Conservation (phyloP, 805 yeast species). For the Brettanomyces anomalus region DNA sequence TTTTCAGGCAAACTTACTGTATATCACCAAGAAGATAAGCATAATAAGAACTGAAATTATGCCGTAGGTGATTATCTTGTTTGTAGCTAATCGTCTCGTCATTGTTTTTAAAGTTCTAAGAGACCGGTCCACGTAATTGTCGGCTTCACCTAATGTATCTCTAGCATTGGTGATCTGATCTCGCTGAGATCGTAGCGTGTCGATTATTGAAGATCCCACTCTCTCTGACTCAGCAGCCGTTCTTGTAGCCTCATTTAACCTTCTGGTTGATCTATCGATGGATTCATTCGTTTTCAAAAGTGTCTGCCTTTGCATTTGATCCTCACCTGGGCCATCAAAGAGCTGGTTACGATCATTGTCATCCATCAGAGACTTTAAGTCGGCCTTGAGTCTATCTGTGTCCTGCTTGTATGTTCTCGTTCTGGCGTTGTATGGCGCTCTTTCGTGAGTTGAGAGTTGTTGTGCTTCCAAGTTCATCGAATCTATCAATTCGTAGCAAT, state of each 20-base stretch:
- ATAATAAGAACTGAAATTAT: conserved; percentile 82
- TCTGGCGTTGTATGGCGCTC: conserved; percentile 67
- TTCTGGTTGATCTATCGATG: conserved; percentile 72
- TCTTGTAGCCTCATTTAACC: conserved; percentile 80
- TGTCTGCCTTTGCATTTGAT: conserved; percentile 69
- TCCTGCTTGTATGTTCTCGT: conserved; percentile 63
- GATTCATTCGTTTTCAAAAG: conserved; percentile 70
- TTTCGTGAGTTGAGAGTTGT: conserved; percentile 63
- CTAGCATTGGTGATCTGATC: conserved; percentile 86
- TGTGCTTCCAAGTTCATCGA: conserved; percentile 85
- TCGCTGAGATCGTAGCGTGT: conserved; percentile 83
- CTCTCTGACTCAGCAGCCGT: conserved; percentile 88
- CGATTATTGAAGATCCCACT: conserved; percentile 83
- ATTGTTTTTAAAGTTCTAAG: conserved; percentile 78
- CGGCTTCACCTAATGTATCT: conserved; percentile 82
- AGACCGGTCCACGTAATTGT: conserved; percentile 83
- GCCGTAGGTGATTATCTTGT: conserved; percentile 81
- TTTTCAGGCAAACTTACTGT: conserved; percentile 63
- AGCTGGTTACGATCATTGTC: conserved; percentile 64
- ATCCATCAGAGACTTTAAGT: conserved; percentile 50
- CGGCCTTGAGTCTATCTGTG: conserved; percentile 45
- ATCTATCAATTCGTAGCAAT: conserved; percentile 70
- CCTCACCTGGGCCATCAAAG: conserved; percentile 47
- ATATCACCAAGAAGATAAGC: conserved; percentile 72
- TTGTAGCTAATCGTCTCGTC: conserved; percentile 90